Conservation (phyloP, 768 basidiomycete species). For the Leccinum incarnatum region DNA sequence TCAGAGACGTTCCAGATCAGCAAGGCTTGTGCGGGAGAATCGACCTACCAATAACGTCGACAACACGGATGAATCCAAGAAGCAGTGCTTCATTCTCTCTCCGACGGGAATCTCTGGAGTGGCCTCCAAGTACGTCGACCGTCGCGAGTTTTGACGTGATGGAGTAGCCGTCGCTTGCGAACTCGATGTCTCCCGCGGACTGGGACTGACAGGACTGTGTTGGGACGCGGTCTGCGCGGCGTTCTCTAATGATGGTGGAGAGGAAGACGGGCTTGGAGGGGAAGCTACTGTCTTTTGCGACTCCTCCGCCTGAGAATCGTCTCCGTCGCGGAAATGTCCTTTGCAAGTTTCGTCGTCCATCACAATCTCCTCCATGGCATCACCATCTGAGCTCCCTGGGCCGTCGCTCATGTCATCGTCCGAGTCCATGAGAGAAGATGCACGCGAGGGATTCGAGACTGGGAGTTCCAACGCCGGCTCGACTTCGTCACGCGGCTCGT, state of each 20-base stretch:
- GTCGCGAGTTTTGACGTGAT: slow-evolving; percentile 57
- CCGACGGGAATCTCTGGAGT: slow-evolving; percentile 56
- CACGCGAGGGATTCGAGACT: slow-evolving; percentile 50
- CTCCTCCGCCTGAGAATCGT: slow-evolving; percentile 34
- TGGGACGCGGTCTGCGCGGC: slow-evolving; percentile 25
- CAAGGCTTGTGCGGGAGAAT: background rate
- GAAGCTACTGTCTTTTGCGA: slow-evolving; percentile 30
- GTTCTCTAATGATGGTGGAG: slow-evolving; percentile 32
- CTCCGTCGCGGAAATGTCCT: slow-evolving; percentile 22
- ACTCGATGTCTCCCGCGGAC: slow-evolving; percentile 30
- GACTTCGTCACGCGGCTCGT: slow-evolving; percentile 54
- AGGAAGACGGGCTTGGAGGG: slow-evolving; percentile 30
- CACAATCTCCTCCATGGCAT: slow-evolving; percentile 78
- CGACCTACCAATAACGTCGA: slow-evolving; percentile 71
- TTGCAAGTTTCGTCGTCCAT: slow-evolving; percentile 63
- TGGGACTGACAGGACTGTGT: slow-evolving; percentile 24
- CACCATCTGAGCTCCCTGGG: slow-evolving; percentile 74
- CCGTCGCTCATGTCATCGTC: slow-evolving; percentile 79
- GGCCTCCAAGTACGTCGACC: slow-evolving; percentile 36
- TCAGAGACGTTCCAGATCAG: slow-evolving; percentile 1
- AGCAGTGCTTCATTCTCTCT: slow-evolving; percentile 75
- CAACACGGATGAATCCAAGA: slow-evolving; percentile 72
- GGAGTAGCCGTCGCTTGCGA: slow-evolving; percentile 38
- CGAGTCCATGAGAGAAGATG: slow-evolving; percentile 57
- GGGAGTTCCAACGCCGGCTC: slow-evolving; percentile 70